Percentiles rank a stretch among this genome's conserved stretches.
Conservation (phyloP, 306 rosid species). For the Betula pendula region DNA sequence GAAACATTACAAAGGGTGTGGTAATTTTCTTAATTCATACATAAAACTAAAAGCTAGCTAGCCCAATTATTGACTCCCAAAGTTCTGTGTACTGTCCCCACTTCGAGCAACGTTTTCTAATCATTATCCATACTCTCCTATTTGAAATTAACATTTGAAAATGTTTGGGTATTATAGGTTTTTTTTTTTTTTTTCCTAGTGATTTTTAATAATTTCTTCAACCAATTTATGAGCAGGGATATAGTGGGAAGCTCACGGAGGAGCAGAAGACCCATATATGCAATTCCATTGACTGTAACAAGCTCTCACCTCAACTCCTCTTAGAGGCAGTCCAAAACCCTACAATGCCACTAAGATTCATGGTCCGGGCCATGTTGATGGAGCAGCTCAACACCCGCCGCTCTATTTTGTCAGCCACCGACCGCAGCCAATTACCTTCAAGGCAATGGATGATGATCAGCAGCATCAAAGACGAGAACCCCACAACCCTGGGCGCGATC, state of each 20-base stretch:
- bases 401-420: constrained; percentile 37
- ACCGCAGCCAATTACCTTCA: not conserved
- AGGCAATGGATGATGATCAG: constrained; percentile 5
- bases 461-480: not conserved
- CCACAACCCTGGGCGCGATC: constrained; percentile 48
- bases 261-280: constrained; percentile 64
- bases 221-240: constrained; percentile 40
- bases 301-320: constrained; percentile 51
- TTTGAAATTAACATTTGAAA: too few species aligned
- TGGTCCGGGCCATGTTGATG: constrained; percentile 71
- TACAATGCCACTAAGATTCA: constrained; percentile 69
- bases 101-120: too few species aligned
- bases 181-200: too few species aligned
- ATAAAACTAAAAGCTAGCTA: too few species aligned
- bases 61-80: too few species aligned
- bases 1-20: too few species aligned
- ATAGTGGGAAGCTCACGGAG: constrained; percentile 50
- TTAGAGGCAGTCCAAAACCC: constrained; percentile 78
- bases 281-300: constrained; percentile 64
- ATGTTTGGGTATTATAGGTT: too few species aligned
- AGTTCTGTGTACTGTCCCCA: too few species aligned
- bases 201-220: not conserved
- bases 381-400: constrained; percentile 84
- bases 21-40: too few species aligned
- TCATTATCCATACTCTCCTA: too few species aligned